Evolutionary conservation across 2,329 filamentous ascomycete genomes (phyloP).

Genomic region (Pyrenochaeta sp.): DNA sequence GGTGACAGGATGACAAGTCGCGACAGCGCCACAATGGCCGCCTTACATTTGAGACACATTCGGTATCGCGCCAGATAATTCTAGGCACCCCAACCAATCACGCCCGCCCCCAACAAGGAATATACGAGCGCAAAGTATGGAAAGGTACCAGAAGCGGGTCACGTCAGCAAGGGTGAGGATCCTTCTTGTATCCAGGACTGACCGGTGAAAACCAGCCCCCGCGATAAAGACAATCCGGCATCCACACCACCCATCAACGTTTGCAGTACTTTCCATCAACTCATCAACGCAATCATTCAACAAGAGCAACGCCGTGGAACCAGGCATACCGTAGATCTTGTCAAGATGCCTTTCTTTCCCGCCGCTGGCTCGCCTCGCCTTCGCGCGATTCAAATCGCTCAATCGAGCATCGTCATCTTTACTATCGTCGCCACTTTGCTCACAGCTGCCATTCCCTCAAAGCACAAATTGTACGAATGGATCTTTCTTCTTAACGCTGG

Average conservation of each 20-base stretch:
- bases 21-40: constrained; percentile 15
- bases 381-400: constrained; percentile 26
- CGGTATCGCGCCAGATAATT: constrained; percentile 16
- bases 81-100: constrained; percentile 25
- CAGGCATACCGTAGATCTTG: not conserved
- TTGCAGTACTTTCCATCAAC: not conserved
- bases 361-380: constrained; percentile 26
- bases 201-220: constrained; percentile 31
- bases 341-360: constrained; percentile 9
- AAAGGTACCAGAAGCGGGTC: constrained; percentile 10
- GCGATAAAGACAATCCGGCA: constrained; percentile 17
- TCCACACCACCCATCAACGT: not conserved
- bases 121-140: constrained; percentile 14
- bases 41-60: constrained; percentile 20
- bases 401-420: constrained; percentile 21
- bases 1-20: constrained; percentile 3
- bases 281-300: not conserved
- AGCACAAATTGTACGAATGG: constrained; percentile 15
- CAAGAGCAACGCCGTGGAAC: too few species aligned
- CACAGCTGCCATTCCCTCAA: constrained; percentile 25
- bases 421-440: constrained; percentile 24
- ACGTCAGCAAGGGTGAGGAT: constrained; percentile 5
- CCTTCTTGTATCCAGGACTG: constrained; percentile 8
- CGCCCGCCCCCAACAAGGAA: constrained; percentile 4
- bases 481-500: not conserved